Percentiles rank a stretch among this genome's conserved stretches.
Evolutionary conservation across 2,329 filamentous ascomycete species (phyloP).

Genomic region (Aureobasidium sp.): DNA sequence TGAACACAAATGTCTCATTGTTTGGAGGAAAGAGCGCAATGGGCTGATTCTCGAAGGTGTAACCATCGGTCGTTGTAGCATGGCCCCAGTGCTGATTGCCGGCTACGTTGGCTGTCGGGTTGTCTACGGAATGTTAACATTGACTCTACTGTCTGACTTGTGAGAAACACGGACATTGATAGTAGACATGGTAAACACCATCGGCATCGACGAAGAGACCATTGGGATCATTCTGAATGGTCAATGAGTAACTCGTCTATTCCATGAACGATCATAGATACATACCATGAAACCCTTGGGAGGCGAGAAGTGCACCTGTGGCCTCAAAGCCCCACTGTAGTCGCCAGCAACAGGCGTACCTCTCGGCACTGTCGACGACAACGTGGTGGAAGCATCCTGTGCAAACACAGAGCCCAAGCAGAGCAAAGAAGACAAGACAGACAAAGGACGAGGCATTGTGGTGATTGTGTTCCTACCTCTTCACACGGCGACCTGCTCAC

Average conservation of each 20-base stretch:
- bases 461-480: not conserved
- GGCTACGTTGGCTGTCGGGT: constrained; percentile 39
- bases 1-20: constrained; percentile 45
- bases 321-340: constrained; percentile 15
- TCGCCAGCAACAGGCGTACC: constrained; percentile 15
- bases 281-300: constrained; percentile 15
- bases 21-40: constrained; percentile 52
- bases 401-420: constrained; percentile 1
- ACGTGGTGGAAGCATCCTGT: not conserved
- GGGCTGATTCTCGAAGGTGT: constrained; percentile 56
- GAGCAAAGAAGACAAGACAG: not conserved
- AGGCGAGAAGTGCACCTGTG: constrained; percentile 17
- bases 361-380: constrained; percentile 5
- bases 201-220: constrained; percentile 51
- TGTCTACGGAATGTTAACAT: constrained; percentile 28
- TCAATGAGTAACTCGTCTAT: constrained; percentile 12
- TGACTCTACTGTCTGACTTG: no score
- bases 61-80: constrained; percentile 50
- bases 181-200: constrained; percentile 55
- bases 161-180: constrained; percentile 43
- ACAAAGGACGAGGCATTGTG: constrained; percentile 1
- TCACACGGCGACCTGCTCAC: not conserved
- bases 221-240: constrained; percentile 50
- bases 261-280: constrained; percentile 11
- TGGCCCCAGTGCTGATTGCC: constrained; percentile 61